phyloP scores from a whole-genome alignment of 192 early-diverging fungal genomes.

The Gamsiella multidivaricata region DNA sequence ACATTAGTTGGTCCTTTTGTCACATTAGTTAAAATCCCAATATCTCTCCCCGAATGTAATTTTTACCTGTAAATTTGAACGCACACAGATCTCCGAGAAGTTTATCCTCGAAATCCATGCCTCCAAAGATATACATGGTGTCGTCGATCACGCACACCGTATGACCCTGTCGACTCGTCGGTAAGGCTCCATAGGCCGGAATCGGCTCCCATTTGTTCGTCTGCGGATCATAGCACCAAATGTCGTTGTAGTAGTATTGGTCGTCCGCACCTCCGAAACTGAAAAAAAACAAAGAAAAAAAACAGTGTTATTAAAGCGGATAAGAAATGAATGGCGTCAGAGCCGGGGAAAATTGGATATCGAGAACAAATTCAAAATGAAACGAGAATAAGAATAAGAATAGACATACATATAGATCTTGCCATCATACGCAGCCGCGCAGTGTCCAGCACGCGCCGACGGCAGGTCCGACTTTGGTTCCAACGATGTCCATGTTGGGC shows the following conservation, averaged over 20 bases:
- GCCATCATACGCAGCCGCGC: constrained; percentile 41
- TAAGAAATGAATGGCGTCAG: background rate
- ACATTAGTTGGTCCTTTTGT: no score
- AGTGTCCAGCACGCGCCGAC: constrained; percentile 52
- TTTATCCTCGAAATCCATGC: constrained; percentile 54
- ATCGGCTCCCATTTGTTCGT: constrained; percentile 57
- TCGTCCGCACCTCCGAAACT: constrained; percentile 68
- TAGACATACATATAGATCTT: constrained; percentile 45
- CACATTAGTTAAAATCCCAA: no score
- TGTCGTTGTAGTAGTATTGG: constrained; percentile 64
- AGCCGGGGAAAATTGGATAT: background rate
- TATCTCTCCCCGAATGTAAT: no score
- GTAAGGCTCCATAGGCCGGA: constrained; percentile 56
- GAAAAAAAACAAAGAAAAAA: background rate
- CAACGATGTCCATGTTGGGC: constrained; percentile 29
- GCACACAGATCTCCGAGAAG: constrained; percentile 62
- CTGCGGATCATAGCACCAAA: constrained; percentile 63
- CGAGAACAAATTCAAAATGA: background rate
- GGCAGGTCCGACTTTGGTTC: constrained; percentile 45
- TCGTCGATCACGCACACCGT: constrained; percentile 55
- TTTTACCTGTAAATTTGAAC: constrained; percentile 61
- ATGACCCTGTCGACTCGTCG: constrained; percentile 55
- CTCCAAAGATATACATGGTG: constrained; percentile 68
- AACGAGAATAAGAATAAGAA: background rate
- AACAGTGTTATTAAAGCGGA: background rate